A percentile compares a stretch with the other conserved stretches of the same genome.
phyloP scores from a whole-genome alignment of 78 protist species.

The Cavenderia fasciculata region DNA sequence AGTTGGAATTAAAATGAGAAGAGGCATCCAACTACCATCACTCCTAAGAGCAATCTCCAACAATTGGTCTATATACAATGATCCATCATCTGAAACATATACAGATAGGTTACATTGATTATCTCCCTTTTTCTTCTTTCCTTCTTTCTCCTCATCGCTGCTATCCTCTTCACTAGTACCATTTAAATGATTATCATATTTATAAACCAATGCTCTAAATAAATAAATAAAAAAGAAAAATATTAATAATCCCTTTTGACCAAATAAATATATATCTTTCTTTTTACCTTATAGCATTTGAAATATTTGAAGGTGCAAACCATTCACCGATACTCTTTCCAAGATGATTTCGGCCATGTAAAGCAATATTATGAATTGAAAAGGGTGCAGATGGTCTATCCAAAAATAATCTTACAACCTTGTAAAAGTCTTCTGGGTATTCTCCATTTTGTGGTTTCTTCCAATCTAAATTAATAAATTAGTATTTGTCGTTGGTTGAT shows the following conservation, averaged over 20 bases:
- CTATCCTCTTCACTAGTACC: background rate
- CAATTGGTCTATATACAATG: conserved; percentile 64
- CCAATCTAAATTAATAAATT: background rate
- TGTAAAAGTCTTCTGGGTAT: background rate
- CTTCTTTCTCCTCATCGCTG: conserved; percentile 11
- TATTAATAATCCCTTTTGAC: background rate
- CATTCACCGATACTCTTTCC: conserved; percentile 85
- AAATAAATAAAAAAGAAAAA: conserved; percentile 2
- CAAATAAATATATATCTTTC: background rate
- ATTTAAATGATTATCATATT: conserved; percentile 3
- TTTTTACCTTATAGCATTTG: conserved; percentile 67
- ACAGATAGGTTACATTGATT: conserved; percentile 60
- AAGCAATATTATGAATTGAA: conserved; percentile 81
- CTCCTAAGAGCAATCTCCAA: conserved; percentile 26
- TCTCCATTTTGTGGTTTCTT: background rate
- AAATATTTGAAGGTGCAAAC: conserved; percentile 83
- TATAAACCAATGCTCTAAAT: background rate
- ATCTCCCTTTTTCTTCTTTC: too few relatives aligned
- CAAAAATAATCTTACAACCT: conserved; percentile 48
- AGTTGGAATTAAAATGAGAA: conserved; percentile 84
- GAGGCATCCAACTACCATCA: conserved; percentile 68
- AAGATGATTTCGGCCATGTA: conserved; percentile 46
- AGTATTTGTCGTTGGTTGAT: too few relatives aligned
- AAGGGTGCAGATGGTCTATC: conserved; percentile 83
- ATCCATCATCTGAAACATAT: conserved; percentile 69